These are phyloP conservation scores for Babesia gibsoni DNA, from an alignment of 169 alveolate genomes.

Conservation along the genomic window DNA sequence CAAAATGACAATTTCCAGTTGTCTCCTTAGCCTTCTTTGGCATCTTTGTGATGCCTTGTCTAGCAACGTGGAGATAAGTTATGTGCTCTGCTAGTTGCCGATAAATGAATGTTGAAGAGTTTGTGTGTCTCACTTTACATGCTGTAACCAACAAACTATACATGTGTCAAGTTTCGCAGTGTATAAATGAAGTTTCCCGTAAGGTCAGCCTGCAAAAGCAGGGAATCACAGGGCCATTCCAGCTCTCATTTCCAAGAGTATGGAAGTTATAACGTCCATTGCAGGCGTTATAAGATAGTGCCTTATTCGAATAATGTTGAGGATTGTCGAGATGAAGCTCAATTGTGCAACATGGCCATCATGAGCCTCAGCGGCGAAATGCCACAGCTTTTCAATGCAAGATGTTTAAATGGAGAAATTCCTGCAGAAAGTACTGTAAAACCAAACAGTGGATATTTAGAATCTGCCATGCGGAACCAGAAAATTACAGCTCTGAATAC, in stretches of 20 bases:
- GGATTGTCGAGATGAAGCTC: background rate
- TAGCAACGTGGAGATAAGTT: no score
- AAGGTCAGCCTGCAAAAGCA: background rate
- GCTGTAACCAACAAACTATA: no score
- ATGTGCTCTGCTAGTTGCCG: no score
- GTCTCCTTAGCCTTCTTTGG: no score
- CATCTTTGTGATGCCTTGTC: no score
- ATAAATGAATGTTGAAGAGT: no score
- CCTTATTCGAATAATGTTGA: background rate
- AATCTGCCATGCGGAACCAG: background rate
- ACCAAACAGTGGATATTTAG: background rate
- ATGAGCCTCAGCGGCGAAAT: constrained; percentile 34
- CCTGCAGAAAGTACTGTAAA: background rate
- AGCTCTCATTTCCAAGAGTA: no score
- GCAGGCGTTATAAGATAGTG: constrained; percentile 36
- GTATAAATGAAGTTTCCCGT: no score
- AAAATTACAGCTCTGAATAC: background rate
- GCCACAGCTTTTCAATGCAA: background rate
- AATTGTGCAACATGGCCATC: background rate
- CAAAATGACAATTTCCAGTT: no score
- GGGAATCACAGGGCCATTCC: background rate
- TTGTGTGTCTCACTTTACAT: no score
- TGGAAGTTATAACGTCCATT: no score
- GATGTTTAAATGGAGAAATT: background rate
- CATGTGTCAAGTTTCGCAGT: no score